These are phyloP conservation scores for Saccharomycopsis synnaedendra DNA, from an alignment of 805 yeast genomes.

Conservation along the genomic window DNA sequence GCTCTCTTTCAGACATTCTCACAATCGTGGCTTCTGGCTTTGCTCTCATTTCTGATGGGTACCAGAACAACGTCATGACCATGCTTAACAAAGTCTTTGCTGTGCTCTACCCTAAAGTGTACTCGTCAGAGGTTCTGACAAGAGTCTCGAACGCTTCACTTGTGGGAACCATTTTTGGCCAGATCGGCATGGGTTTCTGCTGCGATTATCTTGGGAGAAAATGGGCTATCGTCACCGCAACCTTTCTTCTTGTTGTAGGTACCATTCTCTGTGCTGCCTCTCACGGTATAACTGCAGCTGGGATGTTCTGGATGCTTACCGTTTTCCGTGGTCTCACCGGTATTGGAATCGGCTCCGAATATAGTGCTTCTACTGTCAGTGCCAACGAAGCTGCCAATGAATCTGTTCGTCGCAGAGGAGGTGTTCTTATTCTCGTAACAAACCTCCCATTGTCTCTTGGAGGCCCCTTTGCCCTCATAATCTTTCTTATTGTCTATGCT, in stretches of 20 bases:
- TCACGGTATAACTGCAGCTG: conserved; percentile 44
- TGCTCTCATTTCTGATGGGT: conserved; percentile 70
- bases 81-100: conserved; percentile 52
- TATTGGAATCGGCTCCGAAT: conserved; percentile 71
- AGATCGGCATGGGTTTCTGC: conserved; percentile 50
- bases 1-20: conserved; percentile 26
- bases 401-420: conserved; percentile 49
- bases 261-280: conserved; percentile 60
- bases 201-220: conserved; percentile 62
- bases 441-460: conserved; percentile 67
- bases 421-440: conserved; percentile 52
- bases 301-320: conserved; percentile 70
- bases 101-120: conserved; percentile 31
- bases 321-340: conserved; percentile 70
- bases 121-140: conserved; percentile 38
- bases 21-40: conserved; percentile 59
- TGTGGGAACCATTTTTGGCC: conserved; percentile 64
- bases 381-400: conserved; percentile 71
- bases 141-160: conserved; percentile 59
- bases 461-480: conserved; percentile 62
- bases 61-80: conserved; percentile 65
- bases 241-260: conserved; percentile 50
- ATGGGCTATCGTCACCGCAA: conserved; percentile 57
- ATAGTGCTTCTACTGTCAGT: conserved; percentile 56
- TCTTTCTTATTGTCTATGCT: conserved; percentile 56